Evolutionary conservation across 129 eudicot species (phyloP).

Genomic region (Pittosporum tobira): DNA sequence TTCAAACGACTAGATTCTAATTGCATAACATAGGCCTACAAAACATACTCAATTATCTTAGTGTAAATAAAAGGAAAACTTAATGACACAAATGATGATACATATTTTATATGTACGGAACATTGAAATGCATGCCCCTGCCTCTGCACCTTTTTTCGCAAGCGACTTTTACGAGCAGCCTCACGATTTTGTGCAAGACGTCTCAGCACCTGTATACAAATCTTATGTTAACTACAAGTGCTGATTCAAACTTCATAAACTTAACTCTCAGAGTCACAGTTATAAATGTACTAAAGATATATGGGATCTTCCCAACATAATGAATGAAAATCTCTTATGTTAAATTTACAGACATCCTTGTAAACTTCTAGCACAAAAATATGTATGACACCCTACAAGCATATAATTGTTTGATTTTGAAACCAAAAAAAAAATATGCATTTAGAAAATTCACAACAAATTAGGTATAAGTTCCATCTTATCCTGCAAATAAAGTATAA

Average conservation of each 20-base stretch:
- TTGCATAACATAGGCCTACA: constrained; percentile 95
- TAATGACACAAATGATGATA: constrained; percentile 8
- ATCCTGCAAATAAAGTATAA: too few species aligned
- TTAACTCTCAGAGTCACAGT: not conserved
- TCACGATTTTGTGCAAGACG: constrained; percentile 99
- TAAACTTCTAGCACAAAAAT: too few species aligned
- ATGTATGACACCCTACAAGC: too few species aligned
- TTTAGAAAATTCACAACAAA: too few species aligned
- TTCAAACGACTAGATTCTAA: constrained; percentile 73
- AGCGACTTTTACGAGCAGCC: constrained; percentile 99
- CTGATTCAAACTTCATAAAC: not conserved
- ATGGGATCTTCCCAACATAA: not conserved
- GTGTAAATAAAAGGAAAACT: not conserved
- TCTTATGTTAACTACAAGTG: not conserved
- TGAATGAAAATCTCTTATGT: not conserved
- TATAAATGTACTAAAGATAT: not conserved
- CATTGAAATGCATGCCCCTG: not conserved
- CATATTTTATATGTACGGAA: not conserved
- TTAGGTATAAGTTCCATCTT: too few species aligned
- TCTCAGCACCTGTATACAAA: constrained; percentile 32
- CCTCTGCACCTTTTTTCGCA: constrained; percentile 74
- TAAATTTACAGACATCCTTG: too few species aligned
- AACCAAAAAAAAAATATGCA: too few species aligned
- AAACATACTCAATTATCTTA: constrained; percentile 9
- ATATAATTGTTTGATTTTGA: too few species aligned